Base-by-base conservation (phyloP, 202 grass and related monocot species). In the Panicum hallii region DNA sequence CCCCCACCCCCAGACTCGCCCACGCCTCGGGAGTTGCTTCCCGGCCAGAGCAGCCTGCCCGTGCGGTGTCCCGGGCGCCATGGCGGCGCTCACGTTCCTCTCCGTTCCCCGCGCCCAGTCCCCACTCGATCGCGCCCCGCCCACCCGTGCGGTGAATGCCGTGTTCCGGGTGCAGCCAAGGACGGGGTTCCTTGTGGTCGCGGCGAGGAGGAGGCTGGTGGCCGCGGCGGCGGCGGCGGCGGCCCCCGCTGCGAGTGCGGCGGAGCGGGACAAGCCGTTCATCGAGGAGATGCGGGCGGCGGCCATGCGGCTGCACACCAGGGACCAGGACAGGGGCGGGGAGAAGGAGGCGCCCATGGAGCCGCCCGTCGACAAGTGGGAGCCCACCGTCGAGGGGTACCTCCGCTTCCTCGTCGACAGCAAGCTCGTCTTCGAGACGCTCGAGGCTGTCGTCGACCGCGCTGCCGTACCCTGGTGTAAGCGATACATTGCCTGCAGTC, bases 231-330 rank as follows among this genome's bases (percentile, higher is more conserved):
- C 89, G 30, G 2, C 2, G 30, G 30, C 30, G 80, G 75, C 79
- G 77, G 77, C 73, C 3, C 79, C 81, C 7, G 40, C 75, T 7
- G 19, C 54, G 11, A 63, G 67, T 20, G 78, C 80, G 16, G 81
- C 74, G 42, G 55, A 11, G 36, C 30, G 30, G 30, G 73, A 67
- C 36, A 83, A 71, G 54, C 74, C 88, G 58, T 97, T 97, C 68
- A 83, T 93, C 20, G 92, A 95, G 71, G 95, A 97, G 89, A 95
- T 97, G 92, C 72, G 95, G 75, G 80, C 90, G 16, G 89, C 88
- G 22, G 90, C 95, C 12, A 97, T 97, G 92, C 84, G 87, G n/a
- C 90, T 97, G 79, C 95, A 97, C 85, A 91, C 87, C 71, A 95
- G 83, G 89, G 92, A 97, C 62, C 95, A 93, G 89, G 50, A 92